A percentile compares a stretch with the other conserved stretches of the same genome.
phyloP scores from a whole-genome alignment of 202 grass and related monocot genomes.

The Digitaria exilis region DNA sequence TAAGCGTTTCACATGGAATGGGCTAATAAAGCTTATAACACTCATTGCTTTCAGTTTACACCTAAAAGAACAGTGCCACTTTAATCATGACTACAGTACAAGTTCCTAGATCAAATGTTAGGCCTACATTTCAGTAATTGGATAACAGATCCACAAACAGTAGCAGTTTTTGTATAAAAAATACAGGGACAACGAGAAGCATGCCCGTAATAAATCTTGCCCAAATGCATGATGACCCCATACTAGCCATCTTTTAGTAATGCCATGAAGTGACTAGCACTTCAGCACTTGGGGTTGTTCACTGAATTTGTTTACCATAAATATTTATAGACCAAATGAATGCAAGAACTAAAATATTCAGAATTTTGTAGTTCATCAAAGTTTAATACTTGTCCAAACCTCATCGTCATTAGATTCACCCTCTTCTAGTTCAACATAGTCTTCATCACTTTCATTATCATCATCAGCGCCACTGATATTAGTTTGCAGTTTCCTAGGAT shows the following conservation, averaged over 20 bases:
- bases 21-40: background rate
- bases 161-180: conserved; percentile 19
- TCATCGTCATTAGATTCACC: conserved; percentile 50
- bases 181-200: background rate
- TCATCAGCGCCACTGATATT: conserved; percentile 16
- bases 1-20: background rate
- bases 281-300: too few relatives aligned
- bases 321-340: conserved; percentile 3
- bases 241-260: background rate
- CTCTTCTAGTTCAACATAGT: conserved; percentile 11
- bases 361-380: background rate
- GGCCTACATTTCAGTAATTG: background rate
- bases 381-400: conserved; percentile 21
- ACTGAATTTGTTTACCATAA: background rate
- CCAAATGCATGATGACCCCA: background rate
- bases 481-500: conserved; percentile 14
- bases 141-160: background rate
- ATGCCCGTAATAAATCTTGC: background rate
- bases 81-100: background rate
- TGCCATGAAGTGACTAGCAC: background rate
- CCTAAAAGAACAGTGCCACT: conserved; percentile 19
- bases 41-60: background rate
- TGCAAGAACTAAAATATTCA: background rate
- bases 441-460: conserved; percentile 28
- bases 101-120: background rate